phyloP scores from a whole-genome alignment of 768 basidiomycete genomes.

The Hericium coralloides region DNA sequence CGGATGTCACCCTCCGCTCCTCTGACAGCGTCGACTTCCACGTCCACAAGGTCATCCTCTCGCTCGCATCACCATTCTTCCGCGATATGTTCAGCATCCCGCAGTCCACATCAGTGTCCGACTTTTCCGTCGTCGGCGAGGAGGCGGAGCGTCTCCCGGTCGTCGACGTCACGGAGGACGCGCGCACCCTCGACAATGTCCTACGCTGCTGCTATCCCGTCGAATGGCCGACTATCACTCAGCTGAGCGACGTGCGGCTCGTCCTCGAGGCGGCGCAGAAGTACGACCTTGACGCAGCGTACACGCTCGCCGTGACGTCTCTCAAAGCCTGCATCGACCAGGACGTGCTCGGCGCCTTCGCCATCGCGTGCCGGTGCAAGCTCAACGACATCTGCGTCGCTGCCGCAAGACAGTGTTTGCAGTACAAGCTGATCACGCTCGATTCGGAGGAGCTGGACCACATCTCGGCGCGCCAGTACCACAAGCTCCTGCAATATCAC shows the following conservation, averaged over 20 bases:
- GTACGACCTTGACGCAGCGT: background rate
- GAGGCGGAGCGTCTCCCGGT: background rate
- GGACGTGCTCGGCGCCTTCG: background rate
- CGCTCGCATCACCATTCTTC: conserved; percentile 26
- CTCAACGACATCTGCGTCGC: background rate
- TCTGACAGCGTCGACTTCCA: conserved; percentile 8
- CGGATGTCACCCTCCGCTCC: background rate
- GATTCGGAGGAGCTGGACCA: background rate
- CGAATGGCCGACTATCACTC: background rate
- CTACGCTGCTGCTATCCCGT: background rate
- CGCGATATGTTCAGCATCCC: conserved; percentile 22
- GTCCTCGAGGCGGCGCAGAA: background rate
- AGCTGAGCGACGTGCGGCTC: background rate
- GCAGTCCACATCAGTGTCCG: conserved; percentile 8
- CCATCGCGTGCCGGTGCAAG: background rate
- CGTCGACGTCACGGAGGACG: background rate
- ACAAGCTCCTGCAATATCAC: background rate
- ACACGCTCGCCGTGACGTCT: background rate
- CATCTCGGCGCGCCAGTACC: background rate
- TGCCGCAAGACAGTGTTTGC: background rate
- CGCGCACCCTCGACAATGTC: background rate
- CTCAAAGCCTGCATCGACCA: background rate
- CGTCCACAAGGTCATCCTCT: conserved; percentile 24
- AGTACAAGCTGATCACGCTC: background rate
- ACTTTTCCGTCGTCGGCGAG: no score